A percentile compares a stretch with the other conserved stretches of the same genome.
These are phyloP conservation scores for Ilex aquifolium DNA, from an alignment of 257 asterid genomes.

Conservation along the genomic window DNA sequence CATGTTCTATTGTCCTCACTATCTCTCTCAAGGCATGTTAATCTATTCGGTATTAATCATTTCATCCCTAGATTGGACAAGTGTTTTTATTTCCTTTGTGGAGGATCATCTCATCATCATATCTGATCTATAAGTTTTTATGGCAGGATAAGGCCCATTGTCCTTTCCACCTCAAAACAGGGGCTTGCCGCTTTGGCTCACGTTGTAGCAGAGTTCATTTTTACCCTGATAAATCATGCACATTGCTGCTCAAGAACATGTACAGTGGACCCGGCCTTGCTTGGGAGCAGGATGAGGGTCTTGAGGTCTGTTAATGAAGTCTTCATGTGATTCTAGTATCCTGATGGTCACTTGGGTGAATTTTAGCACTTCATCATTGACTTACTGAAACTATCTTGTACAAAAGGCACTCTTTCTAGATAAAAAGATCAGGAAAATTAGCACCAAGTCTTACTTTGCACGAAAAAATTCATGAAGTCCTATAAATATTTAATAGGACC, in stretches of 20 bases:
- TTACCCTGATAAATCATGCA: conserved; percentile 92
- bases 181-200: conserved; percentile 90
- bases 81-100: conserved; percentile 6
- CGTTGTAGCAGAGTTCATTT: conserved; percentile 94
- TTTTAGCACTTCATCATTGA: not conserved
- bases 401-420: not conserved
- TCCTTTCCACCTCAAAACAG: conserved; percentile 96
- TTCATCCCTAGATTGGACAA: conserved; percentile 8
- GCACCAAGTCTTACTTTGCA: no score
- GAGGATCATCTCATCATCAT: conserved; percentile 3
- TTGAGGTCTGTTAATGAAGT: conserved; percentile 99
- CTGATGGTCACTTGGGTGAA: conserved; percentile 26
- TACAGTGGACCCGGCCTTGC: conserved; percentile 92
- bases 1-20: conserved; percentile 2
- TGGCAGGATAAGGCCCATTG: conserved; percentile 98
- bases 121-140: conserved; percentile 28
- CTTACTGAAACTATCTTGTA: not conserved
- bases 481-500: no score
- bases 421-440: no score
- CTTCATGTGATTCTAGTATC: conserved; percentile 91
- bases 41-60: conserved; percentile 9
- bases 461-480: no score
- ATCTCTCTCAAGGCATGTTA: not conserved
- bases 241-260: conserved; percentile 89
- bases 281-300: conserved; percentile 99